Percentiles rank a stretch among this genome's conserved stretches.
These are phyloP conservation scores for Apiospora kogelbergensis DNA, from an alignment of 2,329 filamentous ascomycete genomes.

Conservation along the genomic window DNA sequence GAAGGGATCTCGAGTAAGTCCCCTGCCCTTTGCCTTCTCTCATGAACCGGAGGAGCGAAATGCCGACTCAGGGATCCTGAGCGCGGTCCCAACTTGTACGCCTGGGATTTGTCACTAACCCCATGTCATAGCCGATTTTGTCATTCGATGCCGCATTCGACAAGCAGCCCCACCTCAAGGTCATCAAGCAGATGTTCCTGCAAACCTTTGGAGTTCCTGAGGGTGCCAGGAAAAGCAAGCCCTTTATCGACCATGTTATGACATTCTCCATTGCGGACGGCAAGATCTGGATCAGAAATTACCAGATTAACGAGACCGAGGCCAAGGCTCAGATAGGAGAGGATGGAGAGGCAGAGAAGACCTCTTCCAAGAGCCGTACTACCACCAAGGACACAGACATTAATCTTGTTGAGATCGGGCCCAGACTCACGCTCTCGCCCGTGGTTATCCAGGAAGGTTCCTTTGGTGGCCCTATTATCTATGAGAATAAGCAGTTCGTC, in stretches of 20 bases:
- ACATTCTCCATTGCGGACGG: conserved; percentile 87
- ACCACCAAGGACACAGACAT: conserved; percentile 68
- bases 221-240: conserved; percentile 85
- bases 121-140: conserved; percentile 40
- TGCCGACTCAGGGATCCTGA: too few species aligned
- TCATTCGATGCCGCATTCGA: conserved; percentile 91
- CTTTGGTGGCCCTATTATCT: conserved; percentile 95
- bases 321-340: conserved; percentile 43
- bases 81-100: too few species aligned
- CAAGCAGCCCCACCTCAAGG: conserved; percentile 71
- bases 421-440: conserved; percentile 38
- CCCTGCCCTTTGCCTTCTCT: too few species aligned
- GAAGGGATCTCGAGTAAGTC: conserved; percentile 71
- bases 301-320: conserved; percentile 87
- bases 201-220: conserved; percentile 93
- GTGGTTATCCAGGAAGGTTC: conserved; percentile 72
- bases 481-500: conserved; percentile 97
- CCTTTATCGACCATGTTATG: conserved; percentile 95
- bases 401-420: conserved; percentile 87
- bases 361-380: conserved; percentile 27
- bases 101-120: too few species aligned
- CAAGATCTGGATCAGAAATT: conserved; percentile 95
- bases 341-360: conserved; percentile 43
- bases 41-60: too few species aligned
- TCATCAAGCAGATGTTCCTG: conserved; percentile 87